phyloP scores from a whole-genome alignment of 1,139 yeast genomes.

The Tardiomyces blankii region DNA sequence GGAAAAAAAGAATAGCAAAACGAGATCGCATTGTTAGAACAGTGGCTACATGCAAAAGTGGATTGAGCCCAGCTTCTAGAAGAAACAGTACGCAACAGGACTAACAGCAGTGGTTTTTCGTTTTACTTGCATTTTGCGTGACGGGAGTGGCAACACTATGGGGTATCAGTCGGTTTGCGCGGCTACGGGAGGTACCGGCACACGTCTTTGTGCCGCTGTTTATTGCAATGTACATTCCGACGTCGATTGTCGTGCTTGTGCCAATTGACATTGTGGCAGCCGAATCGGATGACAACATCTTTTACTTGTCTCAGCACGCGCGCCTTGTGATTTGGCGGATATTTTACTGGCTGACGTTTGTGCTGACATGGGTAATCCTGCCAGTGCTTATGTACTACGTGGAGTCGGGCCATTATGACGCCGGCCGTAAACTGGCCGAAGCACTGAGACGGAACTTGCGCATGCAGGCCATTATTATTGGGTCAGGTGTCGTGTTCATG shows the following conservation, averaged over 20 bases:
- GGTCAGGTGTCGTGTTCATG: constrained; percentile 42
- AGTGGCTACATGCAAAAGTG: too few relatives aligned
- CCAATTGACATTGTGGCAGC: constrained; percentile 40
- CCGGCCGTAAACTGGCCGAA: constrained; percentile 37
- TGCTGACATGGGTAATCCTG: constrained; percentile 56
- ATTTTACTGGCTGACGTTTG: constrained; percentile 72
- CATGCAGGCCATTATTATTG: constrained; percentile 50
- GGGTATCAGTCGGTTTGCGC: constrained; percentile 28
- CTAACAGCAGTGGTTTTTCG: constrained; percentile 18
- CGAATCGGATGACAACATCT: constrained; percentile 16
- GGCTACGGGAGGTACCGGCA: constrained; percentile 27
- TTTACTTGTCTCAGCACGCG: constrained; percentile 35
- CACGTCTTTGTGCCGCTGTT: constrained; percentile 32
- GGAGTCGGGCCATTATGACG: constrained; percentile 54
- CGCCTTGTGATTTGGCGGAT: constrained; percentile 55
- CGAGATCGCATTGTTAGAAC: too few relatives aligned
- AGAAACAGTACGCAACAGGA: background rate
- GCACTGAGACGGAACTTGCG: constrained; percentile 47
- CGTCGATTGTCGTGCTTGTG: constrained; percentile 42
- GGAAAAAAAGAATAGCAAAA: too few relatives aligned
- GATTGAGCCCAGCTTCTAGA: too few relatives aligned
- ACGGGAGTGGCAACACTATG: constrained; percentile 25
- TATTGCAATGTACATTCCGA: constrained; percentile 41
- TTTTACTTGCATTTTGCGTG: constrained; percentile 23
- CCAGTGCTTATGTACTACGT: constrained; percentile 68